Conservation (phyloP, 1,284 basidiomycete species). For the Moesziomyces sp. region DNA sequence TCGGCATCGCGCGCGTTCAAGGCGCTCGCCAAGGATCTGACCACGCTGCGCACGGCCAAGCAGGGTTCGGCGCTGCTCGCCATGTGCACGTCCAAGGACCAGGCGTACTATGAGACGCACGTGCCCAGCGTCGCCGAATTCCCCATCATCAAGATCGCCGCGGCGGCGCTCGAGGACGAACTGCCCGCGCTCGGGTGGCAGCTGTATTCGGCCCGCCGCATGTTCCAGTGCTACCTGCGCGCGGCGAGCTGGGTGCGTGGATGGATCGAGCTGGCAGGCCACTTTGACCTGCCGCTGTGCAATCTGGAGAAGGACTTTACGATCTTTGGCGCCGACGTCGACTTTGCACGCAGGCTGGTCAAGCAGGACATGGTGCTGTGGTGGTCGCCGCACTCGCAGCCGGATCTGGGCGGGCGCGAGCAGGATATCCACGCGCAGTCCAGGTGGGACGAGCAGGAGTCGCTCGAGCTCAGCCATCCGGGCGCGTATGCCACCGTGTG, state of each 20-base stretch:
- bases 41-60: slow-evolving; percentile 73
- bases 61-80: slow-evolving; percentile 79
- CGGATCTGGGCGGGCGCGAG: slow-evolving; percentile 93
- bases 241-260: slow-evolving; percentile 83
- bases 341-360: slow-evolving; percentile 85
- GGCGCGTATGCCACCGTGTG: slow-evolving; percentile 94
- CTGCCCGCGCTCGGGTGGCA: slow-evolving; percentile 72
- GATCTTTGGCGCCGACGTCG: slow-evolving; percentile 86
- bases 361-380: slow-evolving; percentile 92
- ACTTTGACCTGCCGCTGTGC: slow-evolving; percentile 89
- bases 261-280: slow-evolving; percentile 83
- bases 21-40: slow-evolving; percentile 88
- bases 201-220: slow-evolving; percentile 72
- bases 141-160: slow-evolving; percentile 87
- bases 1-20: slow-evolving; percentile 84
- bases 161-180: slow-evolving; percentile 78
- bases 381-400: slow-evolving; percentile 85
- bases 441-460: slow-evolving; percentile 72
- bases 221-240: slow-evolving; percentile 84
- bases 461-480: slow-evolving; percentile 85
- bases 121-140: slow-evolving; percentile 79
- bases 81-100: slow-evolving; percentile 86
- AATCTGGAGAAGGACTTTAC: slow-evolving; percentile 92
- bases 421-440: slow-evolving; percentile 77
- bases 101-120: slow-evolving; percentile 82